These are phyloP conservation scores for Hymenoscyphus repandus DNA, from an alignment of 2,329 filamentous ascomycete genomes.

Conservation along the genomic window DNA sequence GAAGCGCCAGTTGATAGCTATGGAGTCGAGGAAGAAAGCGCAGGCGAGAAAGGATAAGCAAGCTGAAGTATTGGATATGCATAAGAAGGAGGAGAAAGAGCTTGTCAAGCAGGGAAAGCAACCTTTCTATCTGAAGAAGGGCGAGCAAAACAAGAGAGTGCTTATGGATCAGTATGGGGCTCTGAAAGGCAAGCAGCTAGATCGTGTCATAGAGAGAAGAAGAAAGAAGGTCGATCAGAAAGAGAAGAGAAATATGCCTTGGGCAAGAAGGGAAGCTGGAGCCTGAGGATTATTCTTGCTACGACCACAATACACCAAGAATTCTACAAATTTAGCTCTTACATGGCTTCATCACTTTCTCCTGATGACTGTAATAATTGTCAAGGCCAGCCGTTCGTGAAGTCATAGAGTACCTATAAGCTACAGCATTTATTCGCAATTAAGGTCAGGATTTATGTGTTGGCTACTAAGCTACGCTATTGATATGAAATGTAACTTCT, in stretches of 20 bases:
- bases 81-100: slow-evolving; percentile 79
- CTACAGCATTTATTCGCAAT: not conserved
- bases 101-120: slow-evolving; percentile 81
- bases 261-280: slow-evolving; percentile 38
- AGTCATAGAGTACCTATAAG: not conserved
- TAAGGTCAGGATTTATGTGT: too few relatives aligned
- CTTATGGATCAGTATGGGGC: slow-evolving; percentile 73
- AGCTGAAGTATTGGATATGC: slow-evolving; percentile 64
- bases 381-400: not conserved
- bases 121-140: slow-evolving; percentile 89
- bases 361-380: not conserved
- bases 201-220: slow-evolving; percentile 78
- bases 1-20: slow-evolving; percentile 67
- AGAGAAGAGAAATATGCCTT: slow-evolving; percentile 74
- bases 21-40: slow-evolving; percentile 73
- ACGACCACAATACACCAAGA: not conserved
- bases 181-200: slow-evolving; percentile 81
- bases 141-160: slow-evolving; percentile 83
- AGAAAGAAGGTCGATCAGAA: slow-evolving; percentile 83
- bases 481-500: too few relatives aligned
- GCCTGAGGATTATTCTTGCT: not conserved
- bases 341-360: too few relatives aligned
- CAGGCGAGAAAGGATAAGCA: slow-evolving; percentile 65
- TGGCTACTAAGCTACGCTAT: too few relatives aligned
- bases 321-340: too few relatives aligned